Conservation (phyloP, 2,329 filamentous ascomycete genomes). For the Ramichloridium luteum region DNA sequence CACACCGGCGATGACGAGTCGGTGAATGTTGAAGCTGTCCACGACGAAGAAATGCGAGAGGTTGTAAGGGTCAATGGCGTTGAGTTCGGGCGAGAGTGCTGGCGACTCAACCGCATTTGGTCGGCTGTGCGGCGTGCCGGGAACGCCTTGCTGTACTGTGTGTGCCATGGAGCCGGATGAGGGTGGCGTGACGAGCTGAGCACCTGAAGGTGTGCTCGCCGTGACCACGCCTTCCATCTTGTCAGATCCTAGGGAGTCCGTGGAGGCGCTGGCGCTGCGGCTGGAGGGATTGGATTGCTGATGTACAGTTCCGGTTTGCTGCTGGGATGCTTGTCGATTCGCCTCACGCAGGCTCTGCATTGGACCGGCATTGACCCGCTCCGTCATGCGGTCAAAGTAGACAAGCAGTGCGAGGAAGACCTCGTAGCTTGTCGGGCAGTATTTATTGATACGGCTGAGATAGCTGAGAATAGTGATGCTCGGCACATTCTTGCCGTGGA, state of each 20-base stretch:
- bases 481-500: constrained; percentile 95
- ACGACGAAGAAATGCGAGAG: constrained; percentile 77
- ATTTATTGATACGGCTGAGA: constrained; percentile 90
- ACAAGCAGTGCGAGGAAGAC: constrained; percentile 91
- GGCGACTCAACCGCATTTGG: constrained; percentile 22
- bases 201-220: constrained; percentile 18
- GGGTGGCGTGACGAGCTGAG: constrained; percentile 37
- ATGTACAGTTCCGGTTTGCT: too few relatives aligned
- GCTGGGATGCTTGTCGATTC: constrained; percentile 36
- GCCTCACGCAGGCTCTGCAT: constrained; percentile 49
- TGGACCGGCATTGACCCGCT: constrained; percentile 75
- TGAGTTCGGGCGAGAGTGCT: constrained; percentile 24
- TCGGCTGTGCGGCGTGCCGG: constrained; percentile 27
- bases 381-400: constrained; percentile 98
- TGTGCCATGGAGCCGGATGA: constrained; percentile 34
- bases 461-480: constrained; percentile 96
- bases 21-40: constrained; percentile 97
- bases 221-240: constrained; percentile 21
- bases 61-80: constrained; percentile 35
- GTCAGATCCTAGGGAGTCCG: constrained; percentile 18
- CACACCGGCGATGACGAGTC: constrained; percentile 89
- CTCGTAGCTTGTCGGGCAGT: constrained; percentile 96
- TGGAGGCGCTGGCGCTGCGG: constrained; percentile 12
- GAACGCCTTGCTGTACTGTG: constrained; percentile 17
- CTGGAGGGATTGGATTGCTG: too few relatives aligned